Conservation (phyloP, 75 land plant species). For the Pinus taeda region DNA sequence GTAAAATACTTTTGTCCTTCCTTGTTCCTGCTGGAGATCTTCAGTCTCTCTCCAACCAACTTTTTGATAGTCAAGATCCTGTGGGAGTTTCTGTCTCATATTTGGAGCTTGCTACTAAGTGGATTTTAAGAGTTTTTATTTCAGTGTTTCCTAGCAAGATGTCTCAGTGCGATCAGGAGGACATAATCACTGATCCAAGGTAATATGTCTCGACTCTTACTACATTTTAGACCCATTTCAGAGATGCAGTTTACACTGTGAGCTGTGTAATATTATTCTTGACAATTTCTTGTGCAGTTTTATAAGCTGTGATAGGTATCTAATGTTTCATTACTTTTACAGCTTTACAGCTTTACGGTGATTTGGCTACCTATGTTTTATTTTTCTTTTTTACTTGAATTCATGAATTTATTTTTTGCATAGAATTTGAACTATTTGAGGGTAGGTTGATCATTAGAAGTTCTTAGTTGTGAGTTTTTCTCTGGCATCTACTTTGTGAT, state of each 20-base stretch:
- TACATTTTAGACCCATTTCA: not conserved
- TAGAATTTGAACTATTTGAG: not conserved
- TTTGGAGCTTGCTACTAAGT: constrained; percentile 82
- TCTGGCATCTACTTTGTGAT: not conserved
- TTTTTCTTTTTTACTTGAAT: not conserved
- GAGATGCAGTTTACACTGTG: not conserved
- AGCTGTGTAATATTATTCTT: not conserved
- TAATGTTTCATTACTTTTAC: not conserved
- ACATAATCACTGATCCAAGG: constrained; percentile 52
- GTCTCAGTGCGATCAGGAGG: constrained; percentile 40
- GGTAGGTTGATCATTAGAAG: not conserved
- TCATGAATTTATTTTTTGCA: not conserved
- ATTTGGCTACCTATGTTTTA: not conserved
- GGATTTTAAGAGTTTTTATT: constrained; percentile 80
- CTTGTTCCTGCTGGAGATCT: constrained; percentile 64
- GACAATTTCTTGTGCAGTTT: not conserved
- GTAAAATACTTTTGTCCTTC: constrained; percentile 79
- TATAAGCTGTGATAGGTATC: not conserved
- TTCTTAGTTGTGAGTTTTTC: not conserved
- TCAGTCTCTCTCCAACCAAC: constrained; percentile 22
- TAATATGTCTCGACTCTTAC: constrained; percentile 1
- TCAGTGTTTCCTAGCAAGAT: constrained; percentile 61
- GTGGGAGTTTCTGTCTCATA: constrained; percentile 43
- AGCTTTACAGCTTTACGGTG: not conserved
- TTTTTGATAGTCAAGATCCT: constrained; percentile 33